A percentile compares a stretch with the other conserved stretches of the same genome.
Conservation (phyloP, 1,284 basidiomycete species). For the Cutaneotrichosporon sp. region DNA sequence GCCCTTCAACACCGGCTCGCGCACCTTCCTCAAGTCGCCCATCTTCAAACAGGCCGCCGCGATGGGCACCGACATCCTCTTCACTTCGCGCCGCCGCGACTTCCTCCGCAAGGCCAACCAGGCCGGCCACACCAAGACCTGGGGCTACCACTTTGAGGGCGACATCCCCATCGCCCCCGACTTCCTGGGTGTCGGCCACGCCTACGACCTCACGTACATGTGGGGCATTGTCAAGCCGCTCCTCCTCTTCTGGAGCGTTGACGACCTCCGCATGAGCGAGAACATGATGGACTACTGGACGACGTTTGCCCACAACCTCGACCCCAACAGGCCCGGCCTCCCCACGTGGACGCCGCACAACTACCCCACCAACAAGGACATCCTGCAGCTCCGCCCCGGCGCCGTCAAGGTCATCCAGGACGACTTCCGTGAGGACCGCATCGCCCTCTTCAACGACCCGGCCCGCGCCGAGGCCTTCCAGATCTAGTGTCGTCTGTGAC, state of each 20-base stretch:
- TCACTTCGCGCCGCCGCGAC: conserved; percentile 39
- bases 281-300: conserved; percentile 46
- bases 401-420: conserved; percentile 43
- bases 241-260: conserved; percentile 15
- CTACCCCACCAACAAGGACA: conserved; percentile 29
- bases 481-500: background rate
- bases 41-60: conserved; percentile 38
- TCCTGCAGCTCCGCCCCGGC: conserved; percentile 31
- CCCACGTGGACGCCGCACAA: conserved; percentile 40
- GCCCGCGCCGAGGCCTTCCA: background rate
- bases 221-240: conserved; percentile 25
- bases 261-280: conserved; percentile 32
- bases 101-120: conserved; percentile 34
- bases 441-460: conserved; percentile 8
- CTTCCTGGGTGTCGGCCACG: conserved; percentile 23
- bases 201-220: conserved; percentile 33
- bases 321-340: conserved; percentile 37
- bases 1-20: conserved; percentile 41
- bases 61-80: conserved; percentile 36
- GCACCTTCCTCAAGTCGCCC: conserved; percentile 1
- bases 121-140: conserved; percentile 32
- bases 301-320: conserved; percentile 48
- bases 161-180: conserved; percentile 3
- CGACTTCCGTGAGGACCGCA: conserved; percentile 34
- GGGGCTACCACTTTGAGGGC: conserved; percentile 42